These are phyloP conservation scores for Paramecium pentaurelia DNA, from an alignment of 73 alveolate species.

Conservation along the genomic window DNA sequence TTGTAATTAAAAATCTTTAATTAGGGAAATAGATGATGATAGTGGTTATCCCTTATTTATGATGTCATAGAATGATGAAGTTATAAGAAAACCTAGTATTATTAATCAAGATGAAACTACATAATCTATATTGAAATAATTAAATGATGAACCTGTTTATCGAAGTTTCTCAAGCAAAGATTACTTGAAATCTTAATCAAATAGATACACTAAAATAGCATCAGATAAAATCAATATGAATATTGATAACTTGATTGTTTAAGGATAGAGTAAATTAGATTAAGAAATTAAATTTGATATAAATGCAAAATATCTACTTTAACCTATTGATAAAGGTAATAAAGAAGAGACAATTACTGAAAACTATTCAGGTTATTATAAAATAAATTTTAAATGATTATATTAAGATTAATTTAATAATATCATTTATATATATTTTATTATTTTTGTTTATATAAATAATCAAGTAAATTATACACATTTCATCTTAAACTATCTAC, in stretches of 20 bases:
- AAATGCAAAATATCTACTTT: background rate
- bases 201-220: background rate
- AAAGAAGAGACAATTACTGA: background rate
- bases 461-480: background rate
- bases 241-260: background rate
- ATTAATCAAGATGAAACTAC: background rate
- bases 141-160: background rate
- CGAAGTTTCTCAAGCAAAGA: background rate
- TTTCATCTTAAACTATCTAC: background rate
- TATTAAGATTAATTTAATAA: background rate
- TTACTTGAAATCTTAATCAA: background rate
- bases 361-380: background rate
- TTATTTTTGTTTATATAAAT: background rate
- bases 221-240: background rate
- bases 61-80: background rate
- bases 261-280: constrained; percentile 4
- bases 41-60: background rate
- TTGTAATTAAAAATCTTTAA: background rate
- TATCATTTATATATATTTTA: no score
- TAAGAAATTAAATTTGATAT: background rate
- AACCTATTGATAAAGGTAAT: background rate
- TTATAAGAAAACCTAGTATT: background rate
- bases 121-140: background rate
- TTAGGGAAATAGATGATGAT: background rate
- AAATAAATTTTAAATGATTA: background rate